Evolutionary conservation across 2,329 filamentous ascomycete genomes (phyloP).

Genomic region (Claviceps pazoutovae): DNA sequence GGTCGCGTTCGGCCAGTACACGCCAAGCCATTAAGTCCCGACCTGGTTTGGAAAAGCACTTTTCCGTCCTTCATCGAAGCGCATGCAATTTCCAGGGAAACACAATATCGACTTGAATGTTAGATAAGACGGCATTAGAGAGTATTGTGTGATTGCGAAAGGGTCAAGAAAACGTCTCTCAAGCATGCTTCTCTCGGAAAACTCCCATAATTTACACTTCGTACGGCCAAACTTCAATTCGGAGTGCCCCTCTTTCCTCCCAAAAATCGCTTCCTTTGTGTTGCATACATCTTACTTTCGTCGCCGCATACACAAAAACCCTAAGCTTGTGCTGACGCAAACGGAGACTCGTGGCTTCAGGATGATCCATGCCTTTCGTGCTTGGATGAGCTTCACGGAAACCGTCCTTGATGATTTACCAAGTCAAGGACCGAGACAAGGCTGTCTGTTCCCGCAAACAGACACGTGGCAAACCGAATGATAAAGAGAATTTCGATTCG

Average conservation of each 20-base stretch:
- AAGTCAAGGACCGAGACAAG: too few species aligned
- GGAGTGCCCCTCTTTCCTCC: neutral
- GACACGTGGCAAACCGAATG: too few species aligned
- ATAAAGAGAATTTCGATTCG: too few species aligned
- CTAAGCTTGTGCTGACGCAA: neutral
- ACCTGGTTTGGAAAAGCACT: too few species aligned
- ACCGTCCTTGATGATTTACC: too few species aligned
- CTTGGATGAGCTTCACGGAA: neutral
- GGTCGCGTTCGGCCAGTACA: neutral
- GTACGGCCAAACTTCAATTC: neutral
- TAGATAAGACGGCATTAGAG: neutral
- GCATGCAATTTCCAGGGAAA: neutral
- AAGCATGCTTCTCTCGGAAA: neutral
- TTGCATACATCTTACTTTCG: neutral
- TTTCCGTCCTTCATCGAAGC: neutral
- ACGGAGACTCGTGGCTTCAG: neutral
- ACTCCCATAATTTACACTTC: neutral
- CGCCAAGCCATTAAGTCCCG: neutral
- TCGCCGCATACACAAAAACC: neutral
- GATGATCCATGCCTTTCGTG: neutral
- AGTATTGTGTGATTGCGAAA: neutral
- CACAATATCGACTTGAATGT: neutral
- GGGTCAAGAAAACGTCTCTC: neutral
- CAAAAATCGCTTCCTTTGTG: too few species aligned
- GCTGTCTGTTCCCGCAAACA: too few species aligned